Evolutionary conservation across 2,329 filamentous ascomycete genomes (phyloP).

Genomic region (Escovopsis sp.): DNA sequence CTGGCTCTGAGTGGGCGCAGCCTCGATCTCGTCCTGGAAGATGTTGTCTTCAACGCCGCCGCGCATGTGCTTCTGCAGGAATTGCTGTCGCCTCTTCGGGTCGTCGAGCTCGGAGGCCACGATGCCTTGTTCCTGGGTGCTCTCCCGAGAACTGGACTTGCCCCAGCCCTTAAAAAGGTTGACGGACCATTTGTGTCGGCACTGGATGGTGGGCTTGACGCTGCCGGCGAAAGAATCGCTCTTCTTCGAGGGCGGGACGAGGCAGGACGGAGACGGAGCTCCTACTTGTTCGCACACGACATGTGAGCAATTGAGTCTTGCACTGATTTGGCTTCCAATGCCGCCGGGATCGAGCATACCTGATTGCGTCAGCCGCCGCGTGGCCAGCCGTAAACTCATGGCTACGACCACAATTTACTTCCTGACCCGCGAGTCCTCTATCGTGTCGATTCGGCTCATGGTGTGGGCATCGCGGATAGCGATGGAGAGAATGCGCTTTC

Average conservation of each 20-base stretch:
- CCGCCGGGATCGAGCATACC: constrained; percentile 28
- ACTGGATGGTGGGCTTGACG: constrained; percentile 12
- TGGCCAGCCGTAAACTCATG: constrained; percentile 54
- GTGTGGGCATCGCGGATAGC: constrained; percentile 6
- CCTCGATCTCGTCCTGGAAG: constrained; percentile 43
- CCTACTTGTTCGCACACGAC: constrained; percentile 2
- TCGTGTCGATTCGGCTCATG: constrained; percentile 7
- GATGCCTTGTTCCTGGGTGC: constrained; percentile 11
- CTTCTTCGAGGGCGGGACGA: neutral
- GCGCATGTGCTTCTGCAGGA: constrained; percentile 24
- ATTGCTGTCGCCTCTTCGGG: constrained; percentile 26
- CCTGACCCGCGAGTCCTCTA: constrained; percentile 9
- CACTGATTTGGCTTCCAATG: too few relatives aligned
- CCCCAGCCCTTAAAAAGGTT: constrained; percentile 24
- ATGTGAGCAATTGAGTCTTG: constrained; percentile 1
- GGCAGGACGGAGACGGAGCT: constrained; percentile 5
- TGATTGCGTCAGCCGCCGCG: constrained; percentile 43
- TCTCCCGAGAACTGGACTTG: constrained; percentile 14
- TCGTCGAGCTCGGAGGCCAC: constrained; percentile 24
- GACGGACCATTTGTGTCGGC: constrained; percentile 30
- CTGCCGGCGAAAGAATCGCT: neutral
- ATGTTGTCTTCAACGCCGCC: constrained; percentile 40
- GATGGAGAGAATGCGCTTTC: neutral
- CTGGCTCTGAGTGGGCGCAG: constrained; percentile 16
- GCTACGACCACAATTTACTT: constrained; percentile 8